phyloP scores from a whole-genome alignment of 371 early-diverging fungal genomes.

The Rhizomucor miehei region DNA sequence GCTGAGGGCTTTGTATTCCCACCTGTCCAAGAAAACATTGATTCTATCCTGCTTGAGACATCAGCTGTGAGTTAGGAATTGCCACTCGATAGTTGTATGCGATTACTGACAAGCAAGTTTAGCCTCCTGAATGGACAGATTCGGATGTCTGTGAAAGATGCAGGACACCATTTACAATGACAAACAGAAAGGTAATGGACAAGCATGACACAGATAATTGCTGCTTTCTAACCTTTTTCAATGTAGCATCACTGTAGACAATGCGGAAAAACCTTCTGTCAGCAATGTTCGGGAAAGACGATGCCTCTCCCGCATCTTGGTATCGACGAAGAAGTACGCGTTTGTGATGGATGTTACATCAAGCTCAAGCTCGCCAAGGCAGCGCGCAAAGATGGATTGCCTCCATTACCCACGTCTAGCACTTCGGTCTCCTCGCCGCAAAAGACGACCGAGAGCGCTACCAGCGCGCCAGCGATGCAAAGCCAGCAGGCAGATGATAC shows the following conservation, averaged over 20 bases:
- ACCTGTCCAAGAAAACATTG: slow-evolving; percentile 71
- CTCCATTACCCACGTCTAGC: slow-evolving; percentile 9
- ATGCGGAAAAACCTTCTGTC: slow-evolving; percentile 93
- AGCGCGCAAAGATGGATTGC: slow-evolving; percentile 17
- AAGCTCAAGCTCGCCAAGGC: slow-evolving; percentile 56
- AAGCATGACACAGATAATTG: background rate
- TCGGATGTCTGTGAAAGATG: slow-evolving; percentile 93
- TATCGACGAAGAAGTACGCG: slow-evolving; percentile 86
- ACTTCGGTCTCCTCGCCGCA: background rate
- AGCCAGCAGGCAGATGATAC: slow-evolving; percentile 38
- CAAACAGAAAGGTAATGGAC: slow-evolving; percentile 78
- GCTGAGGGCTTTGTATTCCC: slow-evolving; percentile 72
- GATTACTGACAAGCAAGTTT: background rate
- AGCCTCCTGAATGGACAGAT: slow-evolving; percentile 97
- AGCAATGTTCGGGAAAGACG: slow-evolving; percentile 85
- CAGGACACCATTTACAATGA: slow-evolving; percentile 86
- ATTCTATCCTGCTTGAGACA: slow-evolving; percentile 68
- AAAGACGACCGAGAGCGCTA: background rate
- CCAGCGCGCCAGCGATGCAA: background rate
- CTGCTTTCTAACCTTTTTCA: background rate
- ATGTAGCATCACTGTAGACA: slow-evolving; percentile 91
- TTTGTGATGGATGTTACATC: slow-evolving; percentile 90
- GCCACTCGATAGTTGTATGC: background rate
- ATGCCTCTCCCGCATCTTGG: slow-evolving; percentile 86
- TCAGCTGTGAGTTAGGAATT: slow-evolving; percentile 47